Evolutionary conservation across 495 filamentous ascomycete species (phyloP), one percentile per base, ranked within the genome.

Genomic region (Annulohypoxylon moriforme): DNA sequence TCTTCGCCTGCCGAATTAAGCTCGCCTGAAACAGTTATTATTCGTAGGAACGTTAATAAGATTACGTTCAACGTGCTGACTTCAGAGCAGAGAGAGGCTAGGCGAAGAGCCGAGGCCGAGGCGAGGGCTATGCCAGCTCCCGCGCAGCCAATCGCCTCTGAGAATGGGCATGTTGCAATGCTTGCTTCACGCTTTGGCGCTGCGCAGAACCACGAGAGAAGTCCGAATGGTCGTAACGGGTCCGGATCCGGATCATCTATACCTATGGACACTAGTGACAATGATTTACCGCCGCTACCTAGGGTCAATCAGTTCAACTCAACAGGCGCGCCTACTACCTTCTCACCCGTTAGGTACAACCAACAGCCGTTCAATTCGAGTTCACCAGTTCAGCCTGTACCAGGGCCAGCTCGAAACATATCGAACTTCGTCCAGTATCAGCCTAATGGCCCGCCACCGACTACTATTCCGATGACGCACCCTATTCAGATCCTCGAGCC

Each of bases 21-120:
- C 77, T 64, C 56, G 47, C 56, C 80, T 64, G 64, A 84, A 78
- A 76, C 94, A 20, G 91, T 94, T 55, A 82, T 79, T 20, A 79
- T 96, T 31, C 85, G 91, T 0, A 82, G 85, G n/a, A 88, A 88
- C 11, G 85, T 95, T 77, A 90, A 90, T 72, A 91, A 89, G 70
- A 89, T 96, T 70, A 94, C 90, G 72, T 83, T 96, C 52, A 92
- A 89, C 46, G 82, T 95, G 42, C 83, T 92, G 0, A 88, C 91
- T 0, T 88, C 90, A 24, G 89, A 93, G 63, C 90, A 93, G 74
- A 85, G 90, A 60, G 91, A 92, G 34, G 86, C 86, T 5, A 76
- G 78, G 4, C 75, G 83, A 38, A 78, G 74, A 47, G 80, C 78
- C 13, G 77, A 79, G 49, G 63, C 75, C 29, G 69, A 70, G 11